Base-by-base conservation (phyloP, 257 asterid genomes). In the Solanum rostratum region DNA sequence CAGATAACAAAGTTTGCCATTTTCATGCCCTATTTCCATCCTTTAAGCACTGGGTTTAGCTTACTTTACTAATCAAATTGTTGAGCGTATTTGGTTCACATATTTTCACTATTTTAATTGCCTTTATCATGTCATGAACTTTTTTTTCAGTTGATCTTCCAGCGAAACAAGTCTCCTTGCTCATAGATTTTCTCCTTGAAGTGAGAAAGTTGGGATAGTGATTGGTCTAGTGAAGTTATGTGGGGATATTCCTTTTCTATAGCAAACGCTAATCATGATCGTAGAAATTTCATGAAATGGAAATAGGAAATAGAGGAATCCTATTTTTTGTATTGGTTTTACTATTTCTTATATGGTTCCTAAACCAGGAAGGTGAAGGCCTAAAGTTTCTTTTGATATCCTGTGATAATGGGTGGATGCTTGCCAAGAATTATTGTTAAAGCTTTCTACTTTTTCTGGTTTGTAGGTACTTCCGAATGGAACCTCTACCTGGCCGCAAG, bases 401-500 rank as follows among this genome's bases (percentile, higher is more conserved):
- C 13, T 76, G 39, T 49, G 41, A 50, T 76, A 76, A 24, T 76
- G 59, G 62, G 82, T 49, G 45, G 18, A 4, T 13, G 62, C 16
- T 79, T 54, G 24, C 54, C 52, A 27, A 65, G 84, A 16, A 80
- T 78, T 84, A 9, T 4, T 79, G 54, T 78, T 29, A 59, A 85
- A 83, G 30, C 45, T 82, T 86, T 69, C 54, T 30, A 29, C 49
- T 66, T 53, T 57, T 83, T 41, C 82, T 80, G 63, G 70, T 79
- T 84, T 84, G 52, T 93, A 96, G 99, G 93, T 96, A 95, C 88
- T 96, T 96, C 55, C 96, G 98, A 87, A 85, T 93, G 93, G 99
- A 96, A 82, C 98, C 99, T 90, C 88, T 92, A 76, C 97, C 98
- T 20, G 99, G 99, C 53, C 95, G 97, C 93, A 96, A 96, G 99